These are phyloP conservation scores for Strobilomyces dryophilus DNA, from an alignment of 768 basidiomycete genomes.

Conservation along the genomic window DNA sequence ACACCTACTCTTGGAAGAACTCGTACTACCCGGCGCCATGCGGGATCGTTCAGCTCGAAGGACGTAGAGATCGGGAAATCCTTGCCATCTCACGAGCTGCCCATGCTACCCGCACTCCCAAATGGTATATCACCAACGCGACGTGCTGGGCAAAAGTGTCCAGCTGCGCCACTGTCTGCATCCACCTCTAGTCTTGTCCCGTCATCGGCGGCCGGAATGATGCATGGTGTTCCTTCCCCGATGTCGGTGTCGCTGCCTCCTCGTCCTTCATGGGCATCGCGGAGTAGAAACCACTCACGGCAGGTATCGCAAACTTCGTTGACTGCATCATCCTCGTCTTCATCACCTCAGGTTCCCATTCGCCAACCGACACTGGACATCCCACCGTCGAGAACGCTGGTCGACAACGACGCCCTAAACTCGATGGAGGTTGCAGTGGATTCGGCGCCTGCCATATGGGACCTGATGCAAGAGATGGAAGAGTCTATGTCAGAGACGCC, in stretches of 20 bases:
- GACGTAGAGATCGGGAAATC: slow-evolving; percentile 87
- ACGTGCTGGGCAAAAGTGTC: slow-evolving; percentile 49
- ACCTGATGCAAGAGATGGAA: slow-evolving; percentile 69
- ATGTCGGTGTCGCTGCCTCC: slow-evolving; percentile 13
- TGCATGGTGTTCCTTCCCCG: slow-evolving; percentile 2
- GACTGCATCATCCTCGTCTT: slow-evolving; percentile 36
- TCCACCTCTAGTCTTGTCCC: slow-evolving; percentile 19
- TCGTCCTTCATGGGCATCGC: slow-evolving; percentile 9
- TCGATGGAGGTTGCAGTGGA: slow-evolving; percentile 77
- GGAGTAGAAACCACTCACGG: slow-evolving; percentile 34
- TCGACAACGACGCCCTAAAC: slow-evolving; percentile 76
- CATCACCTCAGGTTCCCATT: slow-evolving; percentile 24
- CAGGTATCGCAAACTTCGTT: slow-evolving; percentile 42
- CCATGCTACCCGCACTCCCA: slow-evolving; percentile 25
- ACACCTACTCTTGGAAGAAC: slow-evolving; percentile 35
- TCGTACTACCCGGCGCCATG: slow-evolving; percentile 72
- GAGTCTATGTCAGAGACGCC: slow-evolving; percentile 53
- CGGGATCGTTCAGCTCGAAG: slow-evolving; percentile 92
- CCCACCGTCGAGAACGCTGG: slow-evolving; percentile 55
- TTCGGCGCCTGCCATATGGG: slow-evolving; percentile 78
- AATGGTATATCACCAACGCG: slow-evolving; percentile 26
- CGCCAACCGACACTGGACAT: slow-evolving; percentile 42
- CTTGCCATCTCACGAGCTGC: slow-evolving; percentile 59
- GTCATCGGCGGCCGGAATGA: slow-evolving; percentile 3
- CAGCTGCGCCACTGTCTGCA: slow-evolving; percentile 35